Base-by-base conservation (phyloP, 352 stramenopile species). In the Paralagenidium karlingii region DNA sequence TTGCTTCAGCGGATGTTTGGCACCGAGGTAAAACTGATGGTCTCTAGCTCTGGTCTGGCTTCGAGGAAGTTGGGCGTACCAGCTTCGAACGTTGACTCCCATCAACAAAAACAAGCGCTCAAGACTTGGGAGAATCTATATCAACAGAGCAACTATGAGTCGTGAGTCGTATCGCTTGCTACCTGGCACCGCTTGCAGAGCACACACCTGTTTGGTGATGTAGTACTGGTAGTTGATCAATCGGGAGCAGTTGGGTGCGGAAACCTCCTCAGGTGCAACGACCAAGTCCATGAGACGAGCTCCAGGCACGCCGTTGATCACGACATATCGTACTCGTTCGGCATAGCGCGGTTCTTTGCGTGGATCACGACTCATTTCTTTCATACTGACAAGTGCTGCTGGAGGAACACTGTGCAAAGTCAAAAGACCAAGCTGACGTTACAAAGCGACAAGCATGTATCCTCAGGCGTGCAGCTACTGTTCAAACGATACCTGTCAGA, bases 221-320 rank as follows among this genome's bases (percentile, higher is more conserved):
- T 96, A 96, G 62, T 96, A 96, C 49, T 94, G 76, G 39, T 87
- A 77, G 49, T 96, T 95, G 46, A 96, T 59, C n/a, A 58, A 63
- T 43, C 76, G 49, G 11, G 12, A 31, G 11, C 76, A 45, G 15
- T 15, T 3, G 18, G 16, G 21, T 22, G 15, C 36, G 21, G 7
- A 24, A 31, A 84, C 67, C 28, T 93, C 74, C 7, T 71, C 51
- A 0, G 87, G 88, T 8, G 76, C 81, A 18, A 93, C 68, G 3
- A 97, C 88, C 30, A 96, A 61, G 41, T 97, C 84, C 58, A 92
- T 81, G 4, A 97, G 49, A 9, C 81, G 68, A 13, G 86, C 68
- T 16, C 82, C 79, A 2, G 83, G 85, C 22, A 67, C 53, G 4
- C 86, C 89, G 28, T 91, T 83, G 6, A 96, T 68, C 3, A 97